phyloP scores from a whole-genome alignment of 2,329 filamentous ascomycete genomes.

The Bipolaris sorokiniana region DNA sequence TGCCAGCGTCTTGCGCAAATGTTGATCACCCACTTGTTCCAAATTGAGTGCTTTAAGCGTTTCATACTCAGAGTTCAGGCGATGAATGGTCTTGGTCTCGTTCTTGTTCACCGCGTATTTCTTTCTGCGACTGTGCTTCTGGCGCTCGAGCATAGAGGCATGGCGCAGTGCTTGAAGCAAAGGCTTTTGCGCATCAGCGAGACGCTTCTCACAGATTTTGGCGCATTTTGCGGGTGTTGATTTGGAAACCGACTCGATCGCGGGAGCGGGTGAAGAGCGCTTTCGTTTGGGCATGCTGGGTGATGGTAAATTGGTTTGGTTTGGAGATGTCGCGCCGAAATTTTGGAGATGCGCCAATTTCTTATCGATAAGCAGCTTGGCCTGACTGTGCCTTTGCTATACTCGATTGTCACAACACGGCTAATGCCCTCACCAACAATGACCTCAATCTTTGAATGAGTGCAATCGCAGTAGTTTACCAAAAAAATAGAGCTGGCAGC shows the following conservation, averaged over 20 bases:
- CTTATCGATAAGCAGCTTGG: constrained; percentile 19
- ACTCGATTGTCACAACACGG: not conserved
- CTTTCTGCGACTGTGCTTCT: constrained; percentile 70
- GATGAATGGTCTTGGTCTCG: constrained; percentile 57
- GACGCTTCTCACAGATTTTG: constrained; percentile 49
- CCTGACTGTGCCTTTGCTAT: not conserved
- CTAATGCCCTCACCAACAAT: not conserved
- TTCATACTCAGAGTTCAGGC: constrained; percentile 68
- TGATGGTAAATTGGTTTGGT: constrained; percentile 6
- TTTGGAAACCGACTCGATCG: constrained; percentile 5
- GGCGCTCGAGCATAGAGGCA: constrained; percentile 77
- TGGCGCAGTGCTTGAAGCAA: constrained; percentile 70
- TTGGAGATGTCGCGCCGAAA: constrained; percentile 8
- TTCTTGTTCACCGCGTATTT: constrained; percentile 59
- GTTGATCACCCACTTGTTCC: constrained; percentile 56
- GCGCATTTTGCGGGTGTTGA: constrained; percentile 23
- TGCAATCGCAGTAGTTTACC: too few relatives aligned
- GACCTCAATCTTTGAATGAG: not conserved
- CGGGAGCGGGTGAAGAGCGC: constrained; percentile 30
- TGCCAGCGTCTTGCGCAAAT: constrained; percentile 62
- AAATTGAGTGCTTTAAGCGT: constrained; percentile 65
- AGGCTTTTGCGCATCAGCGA: constrained; percentile 62
- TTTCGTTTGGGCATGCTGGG: constrained; percentile 46
- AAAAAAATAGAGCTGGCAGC: too few relatives aligned
- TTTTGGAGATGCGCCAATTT: constrained; percentile 13